phyloP scores from a whole-genome alignment of 345 rosid species.

The Sisymbrium altissimum region DNA sequence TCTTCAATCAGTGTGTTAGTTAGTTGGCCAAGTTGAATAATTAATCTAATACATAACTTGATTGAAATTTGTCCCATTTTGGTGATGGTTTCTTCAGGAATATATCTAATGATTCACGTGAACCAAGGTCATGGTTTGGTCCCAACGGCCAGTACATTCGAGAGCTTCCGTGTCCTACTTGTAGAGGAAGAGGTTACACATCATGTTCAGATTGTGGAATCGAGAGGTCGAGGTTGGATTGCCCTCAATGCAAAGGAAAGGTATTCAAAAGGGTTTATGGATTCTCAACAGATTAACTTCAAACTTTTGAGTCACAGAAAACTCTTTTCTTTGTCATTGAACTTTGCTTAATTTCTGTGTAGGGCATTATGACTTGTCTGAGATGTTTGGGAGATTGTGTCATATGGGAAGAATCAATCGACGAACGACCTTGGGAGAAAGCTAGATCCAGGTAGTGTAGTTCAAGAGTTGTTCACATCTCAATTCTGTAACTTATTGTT shows the following conservation, averaged over 20 bases:
- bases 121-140: slow-evolving; percentile 93
- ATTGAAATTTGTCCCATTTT: not conserved
- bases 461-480: not conserved
- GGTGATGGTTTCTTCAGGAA: slow-evolving; percentile 46
- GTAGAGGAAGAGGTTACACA: slow-evolving; percentile 92
- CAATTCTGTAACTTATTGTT: not conserved
- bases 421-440: slow-evolving; percentile 93
- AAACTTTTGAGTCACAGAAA: not conserved
- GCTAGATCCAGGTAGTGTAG: slow-evolving; percentile 71
- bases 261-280: slow-evolving; percentile 28
- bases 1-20: not conserved
- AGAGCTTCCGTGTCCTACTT: slow-evolving; percentile 94
- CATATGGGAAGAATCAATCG: slow-evolving; percentile 92
- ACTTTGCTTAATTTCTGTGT: slow-evolving; percentile 3
- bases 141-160: slow-evolving; percentile 87
- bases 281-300: not conserved
- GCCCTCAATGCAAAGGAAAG: slow-evolving; percentile 81
- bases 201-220: slow-evolving; percentile 83
- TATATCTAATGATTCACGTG: slow-evolving; percentile 36
- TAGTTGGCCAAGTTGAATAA: too few relatives aligned
- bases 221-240: slow-evolving; percentile 66
- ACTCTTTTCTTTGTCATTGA: not conserved
- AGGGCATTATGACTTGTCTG: slow-evolving; percentile 82
- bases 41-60: not conserved
- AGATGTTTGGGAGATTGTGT: slow-evolving; percentile 89